Conservation (phyloP, 2,329 filamentous ascomycete genomes). For the Hymenotorrendiella dingleyae region DNA sequence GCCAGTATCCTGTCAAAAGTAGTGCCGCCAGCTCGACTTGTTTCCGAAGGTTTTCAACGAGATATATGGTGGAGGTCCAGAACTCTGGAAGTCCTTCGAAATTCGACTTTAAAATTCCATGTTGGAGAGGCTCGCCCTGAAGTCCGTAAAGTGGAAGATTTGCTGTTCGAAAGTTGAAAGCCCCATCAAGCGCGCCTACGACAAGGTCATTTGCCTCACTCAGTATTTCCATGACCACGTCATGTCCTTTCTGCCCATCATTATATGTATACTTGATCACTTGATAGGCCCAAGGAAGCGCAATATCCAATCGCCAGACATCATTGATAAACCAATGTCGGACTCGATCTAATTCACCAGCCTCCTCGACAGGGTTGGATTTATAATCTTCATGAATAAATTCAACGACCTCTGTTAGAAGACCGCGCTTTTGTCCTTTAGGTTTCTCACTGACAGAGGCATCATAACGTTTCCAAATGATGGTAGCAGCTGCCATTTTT, state of each 20-base stretch:
- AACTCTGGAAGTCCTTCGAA: slow-evolving; percentile 70
- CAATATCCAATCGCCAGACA: slow-evolving; percentile 63
- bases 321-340: slow-evolving; percentile 84
- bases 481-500: slow-evolving; percentile 73
- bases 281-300: slow-evolving; percentile 74
- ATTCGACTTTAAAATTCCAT: slow-evolving; percentile 56
- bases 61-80: slow-evolving; percentile 71
- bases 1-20: slow-evolving; percentile 30
- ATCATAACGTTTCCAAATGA: slow-evolving; percentile 79
- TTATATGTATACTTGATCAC: slow-evolving; percentile 68
- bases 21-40: slow-evolving; percentile 47
- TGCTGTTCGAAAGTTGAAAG: slow-evolving; percentile 64
- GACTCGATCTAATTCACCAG: slow-evolving; percentile 70
- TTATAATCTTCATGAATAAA: slow-evolving; percentile 74
- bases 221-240: slow-evolving; percentile 31
- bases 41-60: slow-evolving; percentile 56
- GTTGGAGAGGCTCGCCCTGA: slow-evolving; percentile 55
- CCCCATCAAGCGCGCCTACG: slow-evolving; percentile 54
- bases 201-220: slow-evolving; percentile 72
- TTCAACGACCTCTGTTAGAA: slow-evolving; percentile 69
- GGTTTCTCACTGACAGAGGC: slow-evolving; percentile 54
- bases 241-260: slow-evolving; percentile 50
- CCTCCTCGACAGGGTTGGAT: slow-evolving; percentile 55
- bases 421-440: slow-evolving; percentile 57
- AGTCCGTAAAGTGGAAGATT: slow-evolving; percentile 71